Percentiles rank a stretch among this genome's conserved stretches.
phyloP scores from a whole-genome alignment of 208 protist genomes.

The Leishmania martiniquensis region DNA sequence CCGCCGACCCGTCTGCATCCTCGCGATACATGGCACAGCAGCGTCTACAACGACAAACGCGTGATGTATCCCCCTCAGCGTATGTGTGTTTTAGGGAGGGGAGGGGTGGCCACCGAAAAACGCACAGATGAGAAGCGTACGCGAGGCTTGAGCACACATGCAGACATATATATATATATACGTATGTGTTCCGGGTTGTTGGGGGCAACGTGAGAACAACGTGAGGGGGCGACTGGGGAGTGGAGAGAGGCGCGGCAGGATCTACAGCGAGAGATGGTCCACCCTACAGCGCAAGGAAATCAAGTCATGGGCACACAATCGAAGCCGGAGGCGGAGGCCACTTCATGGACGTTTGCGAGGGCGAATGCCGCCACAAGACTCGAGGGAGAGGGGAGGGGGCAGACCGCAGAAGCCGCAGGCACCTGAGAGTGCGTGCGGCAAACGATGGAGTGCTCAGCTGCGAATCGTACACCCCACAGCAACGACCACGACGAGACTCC shows the following conservation, averaged over 20 bases:
- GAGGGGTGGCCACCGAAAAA: background rate
- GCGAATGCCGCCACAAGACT: too few relatives aligned
- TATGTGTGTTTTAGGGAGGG: too few relatives aligned
- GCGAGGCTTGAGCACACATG: background rate
- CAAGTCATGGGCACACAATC: background rate
- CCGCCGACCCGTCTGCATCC: slow-evolving; percentile 49
- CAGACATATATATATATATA: background rate
- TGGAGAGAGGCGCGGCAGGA: background rate
- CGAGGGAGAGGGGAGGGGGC: too few relatives aligned
- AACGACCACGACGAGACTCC: background rate
- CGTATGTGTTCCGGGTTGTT: background rate
- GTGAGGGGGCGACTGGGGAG: background rate
- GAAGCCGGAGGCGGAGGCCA: background rate
- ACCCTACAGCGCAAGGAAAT: background rate
- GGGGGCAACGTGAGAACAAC: too few relatives aligned
- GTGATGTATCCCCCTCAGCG: background rate
- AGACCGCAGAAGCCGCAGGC: too few relatives aligned
- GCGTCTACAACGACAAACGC: background rate
- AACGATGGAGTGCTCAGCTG: background rate
- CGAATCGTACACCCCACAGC: background rate
- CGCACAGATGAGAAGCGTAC: background rate
- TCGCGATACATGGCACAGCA: slow-evolving; percentile 32
- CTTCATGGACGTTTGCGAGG: background rate
- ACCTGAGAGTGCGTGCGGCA: background rate
- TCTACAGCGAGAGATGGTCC: background rate